Conservation (phyloP, 139 green algal species). For the Tetradesmus lagerheimii region DNA sequence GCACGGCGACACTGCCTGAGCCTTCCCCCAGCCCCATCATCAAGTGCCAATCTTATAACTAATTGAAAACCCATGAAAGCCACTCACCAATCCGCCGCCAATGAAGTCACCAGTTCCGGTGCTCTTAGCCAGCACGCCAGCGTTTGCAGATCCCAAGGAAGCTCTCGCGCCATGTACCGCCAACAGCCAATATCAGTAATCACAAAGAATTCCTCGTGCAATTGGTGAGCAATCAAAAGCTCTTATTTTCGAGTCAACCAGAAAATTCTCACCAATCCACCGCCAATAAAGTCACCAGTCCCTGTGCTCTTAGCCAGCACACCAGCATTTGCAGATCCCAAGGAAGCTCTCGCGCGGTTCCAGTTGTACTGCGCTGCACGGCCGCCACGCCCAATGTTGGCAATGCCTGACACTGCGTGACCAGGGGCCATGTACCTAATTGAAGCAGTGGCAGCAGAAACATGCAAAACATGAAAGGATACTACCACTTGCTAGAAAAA, state of each 20-base stretch:
- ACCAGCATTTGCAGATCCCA: neutral
- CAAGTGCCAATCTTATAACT: too few species aligned
- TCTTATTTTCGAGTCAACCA: too few species aligned
- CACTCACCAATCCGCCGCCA: neutral
- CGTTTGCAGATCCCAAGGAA: neutral
- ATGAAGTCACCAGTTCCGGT: neutral
- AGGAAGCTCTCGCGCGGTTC: neutral
- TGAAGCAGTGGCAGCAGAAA: neutral
- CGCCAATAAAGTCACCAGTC: neutral
- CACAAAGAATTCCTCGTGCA: too few species aligned
- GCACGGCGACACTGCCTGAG: too few species aligned
- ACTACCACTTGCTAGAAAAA: too few species aligned
- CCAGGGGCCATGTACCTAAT: constrained; percentile 15
- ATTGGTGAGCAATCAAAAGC: too few species aligned
- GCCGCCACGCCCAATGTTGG: constrained; percentile 10
- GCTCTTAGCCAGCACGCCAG: neutral
- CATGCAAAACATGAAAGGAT: too few species aligned
- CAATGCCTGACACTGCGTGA: neutral
- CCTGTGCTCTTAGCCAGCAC: neutral
- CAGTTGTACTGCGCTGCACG: neutral
- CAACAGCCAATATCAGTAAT: too few species aligned
- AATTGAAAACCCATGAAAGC: too few species aligned
- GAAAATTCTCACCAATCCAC: neutral
- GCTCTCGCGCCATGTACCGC: neutral
- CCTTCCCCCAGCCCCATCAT: too few species aligned